Conservation (phyloP, 148 eudicot species). For the Heliamphora exappendiculata region DNA sequence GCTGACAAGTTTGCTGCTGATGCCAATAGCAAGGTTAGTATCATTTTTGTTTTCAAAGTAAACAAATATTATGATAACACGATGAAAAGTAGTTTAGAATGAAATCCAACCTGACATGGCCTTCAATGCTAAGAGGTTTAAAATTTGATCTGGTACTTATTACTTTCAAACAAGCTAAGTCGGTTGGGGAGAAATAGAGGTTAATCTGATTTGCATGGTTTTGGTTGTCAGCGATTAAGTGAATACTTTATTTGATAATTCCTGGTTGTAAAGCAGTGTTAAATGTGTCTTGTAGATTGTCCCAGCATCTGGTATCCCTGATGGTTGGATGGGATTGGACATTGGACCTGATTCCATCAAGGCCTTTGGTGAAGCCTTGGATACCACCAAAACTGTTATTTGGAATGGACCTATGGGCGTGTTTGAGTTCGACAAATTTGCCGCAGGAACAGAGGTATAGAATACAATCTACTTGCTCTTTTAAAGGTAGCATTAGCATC, state of each 20-base stretch:
- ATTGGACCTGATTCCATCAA: slow-evolving; percentile 85
- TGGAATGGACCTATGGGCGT: slow-evolving; percentile 99
- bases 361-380: slow-evolving; percentile 65
- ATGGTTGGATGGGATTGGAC: slow-evolving; percentile 98
- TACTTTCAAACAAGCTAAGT: not conserved
- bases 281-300: slow-evolving; percentile 43
- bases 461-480: not conserved
- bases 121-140: not conserved
- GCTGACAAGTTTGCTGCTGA: slow-evolving; percentile 85
- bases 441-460: slow-evolving; percentile 79
- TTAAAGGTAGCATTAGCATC: not conserved
- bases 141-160: not conserved
- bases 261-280: not conserved
- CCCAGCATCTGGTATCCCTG: slow-evolving; percentile 75
- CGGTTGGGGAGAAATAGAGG: no score
- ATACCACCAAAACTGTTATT: slow-evolving; percentile 79
- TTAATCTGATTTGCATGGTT: not conserved
- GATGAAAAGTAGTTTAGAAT: not conserved
- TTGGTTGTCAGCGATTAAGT: not conserved
- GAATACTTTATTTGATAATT: not conserved
- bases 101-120: not conserved
- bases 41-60: not conserved
- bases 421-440: slow-evolving; percentile 88
- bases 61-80: not conserved
- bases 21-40: slow-evolving; percentile 82